Evolutionary conservation across 2,329 filamentous ascomycete genomes (phyloP), one percentile per base, ranked within the genome.

Genomic region (Aspergillus intermedius): DNA sequence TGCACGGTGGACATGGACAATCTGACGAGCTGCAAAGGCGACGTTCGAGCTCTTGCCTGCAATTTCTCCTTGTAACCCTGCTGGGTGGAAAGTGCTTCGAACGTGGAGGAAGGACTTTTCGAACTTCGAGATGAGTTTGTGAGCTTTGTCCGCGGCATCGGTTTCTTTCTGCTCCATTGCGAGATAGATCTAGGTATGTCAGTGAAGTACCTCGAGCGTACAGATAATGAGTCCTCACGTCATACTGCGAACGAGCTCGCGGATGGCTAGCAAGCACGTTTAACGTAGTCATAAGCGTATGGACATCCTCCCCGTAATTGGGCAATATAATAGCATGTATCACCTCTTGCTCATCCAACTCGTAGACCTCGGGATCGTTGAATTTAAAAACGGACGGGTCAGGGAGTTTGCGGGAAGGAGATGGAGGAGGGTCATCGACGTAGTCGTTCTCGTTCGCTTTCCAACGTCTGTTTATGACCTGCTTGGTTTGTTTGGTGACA

Each of bases 11-110:
- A 59, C 48, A 21, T 63, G 52, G 4, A 60, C 51, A 25, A 65
- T 59, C 7, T 56, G 52, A 9, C 59, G 56, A 8, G 83, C 84
- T 15, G 83, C 83, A 82, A 84, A 88, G 45, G 80, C 79, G 51
- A 86, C 76, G 64, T 88, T 88, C 71, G 84, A 88, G 54, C 85
- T 85, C 62, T 88, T 88, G 49, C 85, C 85, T 47, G 84, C 82
- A 44, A 84, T 79, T 62, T 88, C 85, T 10, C 82, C 81, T 3
- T 79, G 77, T 45, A 88, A 79, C 47, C 81, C 80, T 19, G 74
- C 68, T 1, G 85, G 84, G 59, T 88, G 85, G 10, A 86, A 67
- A 2, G 83, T 87, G 61, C 80, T 83, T 58, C 81, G 79, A 57
- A 88, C 83, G 50, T 77, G 78, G 39, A 80, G 79, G 62, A 88